phyloP scores from a whole-genome alignment of 2,329 filamentous ascomycete genomes.

The Fusarium vanettenii region DNA sequence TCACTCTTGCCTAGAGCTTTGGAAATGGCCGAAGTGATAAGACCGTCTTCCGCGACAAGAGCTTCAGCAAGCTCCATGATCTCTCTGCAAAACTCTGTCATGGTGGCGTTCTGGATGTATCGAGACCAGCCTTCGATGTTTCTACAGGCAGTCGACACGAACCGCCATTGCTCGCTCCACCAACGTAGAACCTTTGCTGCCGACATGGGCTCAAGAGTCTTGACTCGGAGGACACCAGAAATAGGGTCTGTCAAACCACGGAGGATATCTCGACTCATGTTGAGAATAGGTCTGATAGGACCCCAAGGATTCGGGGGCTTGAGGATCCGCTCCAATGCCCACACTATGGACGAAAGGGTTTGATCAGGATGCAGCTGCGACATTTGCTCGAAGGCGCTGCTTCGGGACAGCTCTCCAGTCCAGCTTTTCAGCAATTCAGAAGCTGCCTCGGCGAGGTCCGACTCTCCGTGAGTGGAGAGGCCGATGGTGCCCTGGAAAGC shows the following conservation, averaged over 20 bases:
- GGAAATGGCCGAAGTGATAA: constrained; percentile 78
- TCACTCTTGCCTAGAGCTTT: constrained; percentile 50
- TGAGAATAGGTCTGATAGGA: constrained; percentile 67
- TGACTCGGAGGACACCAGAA: constrained; percentile 66
- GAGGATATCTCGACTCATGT: constrained; percentile 68
- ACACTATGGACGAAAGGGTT: constrained; percentile 58
- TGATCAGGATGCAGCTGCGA: constrained; percentile 54
- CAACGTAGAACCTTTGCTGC: constrained; percentile 76
- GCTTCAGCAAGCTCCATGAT: constrained; percentile 93
- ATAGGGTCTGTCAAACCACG: constrained; percentile 67
- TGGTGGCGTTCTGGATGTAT: constrained; percentile 77
- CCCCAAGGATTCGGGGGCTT: constrained; percentile 61
- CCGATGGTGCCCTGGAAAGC: constrained; percentile 81
- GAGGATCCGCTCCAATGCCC: constrained; percentile 50
- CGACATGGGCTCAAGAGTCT: constrained; percentile 69
- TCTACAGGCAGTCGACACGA: constrained; percentile 82
- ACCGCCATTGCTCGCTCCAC: constrained; percentile 88
- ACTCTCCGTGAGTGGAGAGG: constrained; percentile 83
- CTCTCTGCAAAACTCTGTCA: constrained; percentile 95
- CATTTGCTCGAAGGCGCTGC: constrained; percentile 53
- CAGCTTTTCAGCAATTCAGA: constrained; percentile 86
- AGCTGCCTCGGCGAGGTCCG: constrained; percentile 81
- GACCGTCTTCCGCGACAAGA: constrained; percentile 84
- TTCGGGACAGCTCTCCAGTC: constrained; percentile 71
- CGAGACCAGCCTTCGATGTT: constrained; percentile 87